Evolutionary conservation across 73 alveolate species (phyloP).

Genomic region (Tetrahymena borealis): DNA sequence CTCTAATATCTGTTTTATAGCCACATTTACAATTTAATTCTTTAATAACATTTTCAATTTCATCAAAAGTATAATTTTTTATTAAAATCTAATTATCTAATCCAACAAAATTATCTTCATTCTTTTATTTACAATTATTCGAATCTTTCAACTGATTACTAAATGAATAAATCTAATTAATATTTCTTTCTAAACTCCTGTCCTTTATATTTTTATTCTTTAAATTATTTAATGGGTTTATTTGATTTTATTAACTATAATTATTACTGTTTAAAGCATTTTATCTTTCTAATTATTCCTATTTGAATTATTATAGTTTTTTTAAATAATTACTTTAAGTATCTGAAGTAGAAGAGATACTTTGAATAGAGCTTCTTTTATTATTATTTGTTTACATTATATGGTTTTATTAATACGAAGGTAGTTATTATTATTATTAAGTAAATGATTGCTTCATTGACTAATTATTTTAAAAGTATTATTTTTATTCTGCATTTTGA

Average conservation of each 20-base stretch:
- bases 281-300: background rate
- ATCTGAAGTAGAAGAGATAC: background rate
- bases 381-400: background rate
- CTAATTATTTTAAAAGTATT: background rate
- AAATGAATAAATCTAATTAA: background rate
- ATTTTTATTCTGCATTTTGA: background rate
- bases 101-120: background rate
- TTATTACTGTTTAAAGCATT: background rate
- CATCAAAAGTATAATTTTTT: background rate
- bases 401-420: background rate
- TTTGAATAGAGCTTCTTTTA: background rate
- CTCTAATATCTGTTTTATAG: background rate
- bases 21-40: background rate
- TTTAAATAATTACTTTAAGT: background rate
- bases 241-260: background rate
- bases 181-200: background rate
- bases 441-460: background rate
- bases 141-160: background rate
- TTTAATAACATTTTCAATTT: background rate
- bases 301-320: background rate
- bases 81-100: background rate
- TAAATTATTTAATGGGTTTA: background rate
- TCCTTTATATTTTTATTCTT: background rate
- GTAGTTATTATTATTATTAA: background rate
- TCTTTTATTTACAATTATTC: background rate